Evolutionary conservation across 106 monocot genomes (phyloP).

Genomic region (Acorus calamus): DNA sequence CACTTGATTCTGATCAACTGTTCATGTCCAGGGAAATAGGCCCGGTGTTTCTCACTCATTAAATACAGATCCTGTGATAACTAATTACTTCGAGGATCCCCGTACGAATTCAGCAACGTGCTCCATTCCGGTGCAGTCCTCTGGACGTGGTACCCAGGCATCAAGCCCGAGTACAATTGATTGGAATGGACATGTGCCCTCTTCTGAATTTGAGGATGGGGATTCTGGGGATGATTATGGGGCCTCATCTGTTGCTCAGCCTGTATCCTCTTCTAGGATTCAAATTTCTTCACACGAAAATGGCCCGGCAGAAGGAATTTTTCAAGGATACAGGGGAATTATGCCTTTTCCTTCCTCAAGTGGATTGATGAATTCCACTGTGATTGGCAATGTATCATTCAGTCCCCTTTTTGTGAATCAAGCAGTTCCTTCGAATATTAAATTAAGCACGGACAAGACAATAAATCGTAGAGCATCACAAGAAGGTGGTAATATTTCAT

Average conservation of each 20-base stretch:
- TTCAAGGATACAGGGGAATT: neutral
- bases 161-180: slow-evolving; percentile 17
- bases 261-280: slow-evolving; percentile 9
- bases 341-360: neutral
- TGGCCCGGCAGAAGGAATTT: neutral
- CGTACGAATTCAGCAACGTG: too few species aligned
- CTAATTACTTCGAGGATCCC: neutral
- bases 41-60: neutral
- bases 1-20: neutral
- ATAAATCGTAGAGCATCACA: slow-evolving; percentile 7
- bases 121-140: neutral
- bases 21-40: slow-evolving; percentile 6
- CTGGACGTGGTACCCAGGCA: slow-evolving; percentile 3
- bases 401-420: slow-evolving; percentile 13
- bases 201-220: slow-evolving; percentile 36
- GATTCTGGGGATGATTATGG: slow-evolving; percentile 25
- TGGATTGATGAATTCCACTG: neutral
- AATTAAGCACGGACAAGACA: slow-evolving; percentile 2
- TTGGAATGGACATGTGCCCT: slow-evolving; percentile 18
- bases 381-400: slow-evolving; percentile 3
- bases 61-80: slow-evolving; percentile 1
- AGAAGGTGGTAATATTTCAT: slow-evolving; percentile 11
- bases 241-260: slow-evolving; percentile 8
- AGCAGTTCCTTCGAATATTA: slow-evolving; percentile 1
- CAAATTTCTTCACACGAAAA: slow-evolving; percentile 4